These are phyloP conservation scores for Rosa hybrid DNA, from an alignment of 331 rosid genomes.

Conservation along the genomic window DNA sequence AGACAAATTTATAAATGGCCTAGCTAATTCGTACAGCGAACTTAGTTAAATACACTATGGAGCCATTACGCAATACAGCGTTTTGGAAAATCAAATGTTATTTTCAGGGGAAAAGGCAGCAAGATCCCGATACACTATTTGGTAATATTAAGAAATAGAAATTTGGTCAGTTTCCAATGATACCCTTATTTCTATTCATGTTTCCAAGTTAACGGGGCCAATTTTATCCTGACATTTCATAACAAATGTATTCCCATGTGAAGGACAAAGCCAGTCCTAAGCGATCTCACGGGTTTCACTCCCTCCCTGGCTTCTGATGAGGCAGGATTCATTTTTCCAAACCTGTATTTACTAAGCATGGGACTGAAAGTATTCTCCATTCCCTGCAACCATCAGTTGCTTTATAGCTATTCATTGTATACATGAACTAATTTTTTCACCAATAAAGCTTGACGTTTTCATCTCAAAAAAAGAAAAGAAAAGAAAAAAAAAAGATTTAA, in stretches of 20 bases:
- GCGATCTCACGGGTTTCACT: not conserved
- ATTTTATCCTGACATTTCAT: not conserved
- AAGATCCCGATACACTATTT: not conserved
- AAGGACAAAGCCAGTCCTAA: not conserved
- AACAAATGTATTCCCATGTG: not conserved
- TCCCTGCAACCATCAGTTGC: not conserved
- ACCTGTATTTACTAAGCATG: not conserved
- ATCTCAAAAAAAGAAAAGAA: too few species aligned
- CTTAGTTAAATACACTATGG: not conserved
- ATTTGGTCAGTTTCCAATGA: not conserved
- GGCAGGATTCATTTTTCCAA: not conserved
- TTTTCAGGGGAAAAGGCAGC: not conserved
- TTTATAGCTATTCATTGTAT: too few species aligned
- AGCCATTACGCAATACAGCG: not conserved
- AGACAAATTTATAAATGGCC: too few species aligned
- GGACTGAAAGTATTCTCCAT: not conserved
- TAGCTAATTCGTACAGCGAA: not conserved
- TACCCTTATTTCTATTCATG: not conserved
- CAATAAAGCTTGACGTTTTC: too few species aligned
- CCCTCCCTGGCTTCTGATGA: not conserved
- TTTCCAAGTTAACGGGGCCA: not conserved
- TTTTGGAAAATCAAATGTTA: not conserved
- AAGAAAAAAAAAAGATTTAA: not conserved
- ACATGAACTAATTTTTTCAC: too few species aligned
- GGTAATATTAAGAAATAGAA: not conserved